phyloP scores from a whole-genome alignment of 2,329 filamentous ascomycete species.

The Celoporthe dispersa region DNA sequence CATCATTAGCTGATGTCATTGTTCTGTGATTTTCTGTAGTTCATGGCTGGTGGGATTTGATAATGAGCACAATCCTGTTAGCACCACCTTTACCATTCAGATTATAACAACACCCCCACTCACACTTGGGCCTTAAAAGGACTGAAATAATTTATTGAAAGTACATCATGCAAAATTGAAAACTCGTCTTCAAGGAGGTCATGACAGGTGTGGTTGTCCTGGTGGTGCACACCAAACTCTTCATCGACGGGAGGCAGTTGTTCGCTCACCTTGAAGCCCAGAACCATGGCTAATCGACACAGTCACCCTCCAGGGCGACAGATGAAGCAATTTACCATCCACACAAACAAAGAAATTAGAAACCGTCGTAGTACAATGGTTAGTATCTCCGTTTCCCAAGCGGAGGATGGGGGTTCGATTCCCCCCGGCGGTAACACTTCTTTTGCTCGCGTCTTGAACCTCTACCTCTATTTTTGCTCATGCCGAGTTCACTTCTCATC shows the following conservation, averaged over 20 bases:
- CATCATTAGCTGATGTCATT: background rate
- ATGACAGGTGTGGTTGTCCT: background rate
- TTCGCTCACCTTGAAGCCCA: background rate
- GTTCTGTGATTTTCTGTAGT: no score
- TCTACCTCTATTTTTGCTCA: background rate
- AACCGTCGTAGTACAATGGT: slow-evolving; percentile 11
- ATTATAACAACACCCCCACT: background rate
- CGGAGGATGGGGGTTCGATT: slow-evolving; percentile 13
- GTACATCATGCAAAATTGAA: no score
- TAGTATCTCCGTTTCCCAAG: slow-evolving; percentile 16
- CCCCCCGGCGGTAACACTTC: slow-evolving; percentile 28
- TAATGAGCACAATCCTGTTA: background rate
- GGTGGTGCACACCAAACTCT: background rate
- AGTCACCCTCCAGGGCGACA: background rate
- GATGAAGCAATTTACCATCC: background rate
- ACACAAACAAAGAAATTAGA: background rate
- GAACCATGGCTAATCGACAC: background rate
- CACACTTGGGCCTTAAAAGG: background rate
- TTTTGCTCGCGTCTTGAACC: background rate
- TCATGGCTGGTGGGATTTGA: background rate
- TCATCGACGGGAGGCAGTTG: background rate
- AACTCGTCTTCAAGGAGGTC: background rate
- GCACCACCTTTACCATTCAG: background rate
- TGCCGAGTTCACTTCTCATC: background rate
- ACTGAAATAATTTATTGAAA: background rate